These are phyloP conservation scores for Hypoxylon fuscum DNA, from an alignment of 495 filamentous ascomycete genomes.

Conservation along the genomic window DNA sequence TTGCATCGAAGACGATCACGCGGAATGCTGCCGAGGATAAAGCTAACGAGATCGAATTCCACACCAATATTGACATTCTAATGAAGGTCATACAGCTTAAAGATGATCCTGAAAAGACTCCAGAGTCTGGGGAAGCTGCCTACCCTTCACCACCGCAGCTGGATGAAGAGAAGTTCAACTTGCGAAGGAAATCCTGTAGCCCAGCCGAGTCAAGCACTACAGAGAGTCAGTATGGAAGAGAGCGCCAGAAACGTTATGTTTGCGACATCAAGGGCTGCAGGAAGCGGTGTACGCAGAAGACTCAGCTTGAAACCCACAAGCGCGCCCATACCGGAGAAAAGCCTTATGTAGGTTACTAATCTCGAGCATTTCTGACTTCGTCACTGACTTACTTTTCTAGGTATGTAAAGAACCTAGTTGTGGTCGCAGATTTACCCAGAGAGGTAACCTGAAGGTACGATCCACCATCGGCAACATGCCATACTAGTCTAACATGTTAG, in stretches of 20 bases:
- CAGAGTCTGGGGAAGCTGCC: constrained; percentile 11
- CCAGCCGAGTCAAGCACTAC: constrained; percentile 6
- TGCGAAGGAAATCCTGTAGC: constrained; percentile 31
- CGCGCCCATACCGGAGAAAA: constrained; percentile 91
- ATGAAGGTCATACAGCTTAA: constrained; percentile 93
- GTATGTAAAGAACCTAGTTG: constrained; percentile 78
- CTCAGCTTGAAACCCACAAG: constrained; percentile 90
- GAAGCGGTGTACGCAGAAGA: constrained; percentile 91
- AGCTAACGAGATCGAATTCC: constrained; percentile 64
- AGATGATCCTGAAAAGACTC: constrained; percentile 45
- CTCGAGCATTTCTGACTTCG: background rate
- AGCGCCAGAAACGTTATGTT: constrained; percentile 70
- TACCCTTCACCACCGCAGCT: constrained; percentile 35
- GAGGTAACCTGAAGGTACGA: constrained; percentile 86
- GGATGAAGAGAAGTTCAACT: constrained; percentile 33
- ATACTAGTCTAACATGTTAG: constrained; percentile 17
- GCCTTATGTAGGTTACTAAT: constrained; percentile 75
- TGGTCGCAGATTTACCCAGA: constrained; percentile 83
- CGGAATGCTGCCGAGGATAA: constrained; percentile 38
- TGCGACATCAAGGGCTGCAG: constrained; percentile 80
- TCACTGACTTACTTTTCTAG: constrained; percentile 50
- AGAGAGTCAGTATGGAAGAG: background rate
- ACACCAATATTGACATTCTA: constrained; percentile 85
- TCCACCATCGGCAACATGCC: constrained; percentile 1
- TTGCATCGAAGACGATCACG: constrained; percentile 36